phyloP scores from a whole-genome alignment of 2,329 filamentous ascomycete genomes.

The Fusarium redolens region DNA sequence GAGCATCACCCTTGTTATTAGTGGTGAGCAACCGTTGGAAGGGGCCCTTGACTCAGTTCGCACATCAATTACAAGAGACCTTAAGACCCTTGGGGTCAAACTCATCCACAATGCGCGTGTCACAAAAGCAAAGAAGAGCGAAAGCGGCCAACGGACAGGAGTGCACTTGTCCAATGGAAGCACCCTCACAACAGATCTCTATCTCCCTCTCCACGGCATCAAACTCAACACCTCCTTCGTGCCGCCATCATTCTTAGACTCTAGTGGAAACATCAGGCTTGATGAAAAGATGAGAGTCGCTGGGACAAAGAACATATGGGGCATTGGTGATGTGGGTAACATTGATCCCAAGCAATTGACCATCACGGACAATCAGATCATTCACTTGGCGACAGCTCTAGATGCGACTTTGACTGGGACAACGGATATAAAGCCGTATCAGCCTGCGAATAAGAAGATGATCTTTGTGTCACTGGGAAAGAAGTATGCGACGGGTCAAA shows the following conservation, averaged over 20 bases:
- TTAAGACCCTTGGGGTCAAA: constrained; percentile 44
- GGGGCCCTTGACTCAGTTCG: constrained; percentile 47
- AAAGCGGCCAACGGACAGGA: constrained; percentile 9
- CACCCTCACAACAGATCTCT: constrained; percentile 51
- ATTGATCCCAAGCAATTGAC: constrained; percentile 54
- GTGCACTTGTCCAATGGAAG: constrained; percentile 48
- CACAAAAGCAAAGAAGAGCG: constrained; percentile 15
- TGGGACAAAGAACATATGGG: constrained; percentile 54
- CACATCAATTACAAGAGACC: constrained; percentile 37
- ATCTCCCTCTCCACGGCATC: constrained; percentile 59
- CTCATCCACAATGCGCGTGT: constrained; percentile 51
- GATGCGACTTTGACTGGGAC: constrained; percentile 40
- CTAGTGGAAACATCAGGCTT: constrained; percentile 48
- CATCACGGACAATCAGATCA: constrained; percentile 48
- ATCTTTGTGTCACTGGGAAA: constrained; percentile 46
- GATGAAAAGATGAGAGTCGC: constrained; percentile 49
- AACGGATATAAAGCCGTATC: constrained; percentile 20
- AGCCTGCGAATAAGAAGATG: constrained; percentile 42
- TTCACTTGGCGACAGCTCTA: constrained; percentile 48
- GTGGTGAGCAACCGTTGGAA: constrained; percentile 34
- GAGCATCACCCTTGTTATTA: constrained; percentile 44
- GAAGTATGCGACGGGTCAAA: constrained; percentile 48
- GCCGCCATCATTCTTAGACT: constrained; percentile 49
- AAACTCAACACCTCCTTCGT: constrained; percentile 56
- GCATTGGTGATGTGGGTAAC: constrained; percentile 56